A percentile compares a stretch with the other conserved stretches of the same genome.
Conservation (phyloP, 345 rosid species). For the Populus simonii region DNA sequence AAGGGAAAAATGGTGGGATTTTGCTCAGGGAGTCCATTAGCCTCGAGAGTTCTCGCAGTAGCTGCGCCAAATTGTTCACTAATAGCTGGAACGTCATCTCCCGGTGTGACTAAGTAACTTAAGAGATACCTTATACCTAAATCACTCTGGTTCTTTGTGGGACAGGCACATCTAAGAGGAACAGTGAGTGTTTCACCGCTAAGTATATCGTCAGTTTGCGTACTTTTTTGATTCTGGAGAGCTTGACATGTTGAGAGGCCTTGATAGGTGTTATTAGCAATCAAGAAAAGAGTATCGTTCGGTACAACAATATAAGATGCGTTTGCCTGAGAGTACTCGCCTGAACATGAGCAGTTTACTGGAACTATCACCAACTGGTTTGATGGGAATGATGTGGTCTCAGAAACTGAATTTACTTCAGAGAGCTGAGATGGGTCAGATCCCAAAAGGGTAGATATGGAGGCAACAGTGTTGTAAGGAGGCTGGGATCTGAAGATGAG, state of each 20-base stretch:
- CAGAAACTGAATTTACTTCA: constrained; percentile 43
- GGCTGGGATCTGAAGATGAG: constrained; percentile 61
- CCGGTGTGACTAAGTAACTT: constrained; percentile 18
- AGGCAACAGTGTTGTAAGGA: constrained; percentile 41
- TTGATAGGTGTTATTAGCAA: constrained; percentile 61
- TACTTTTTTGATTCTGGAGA: constrained; percentile 37
- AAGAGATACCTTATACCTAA: constrained; percentile 30
- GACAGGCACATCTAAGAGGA: constrained; percentile 49
- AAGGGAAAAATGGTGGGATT: constrained; percentile 12
- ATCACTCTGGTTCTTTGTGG: constrained; percentile 37
- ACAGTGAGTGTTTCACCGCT: constrained; percentile 38
- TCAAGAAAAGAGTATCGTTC: constrained; percentile 12
- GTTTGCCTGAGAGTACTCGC: constrained; percentile 48
- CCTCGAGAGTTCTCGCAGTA: constrained; percentile 22
- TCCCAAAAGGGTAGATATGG: constrained; percentile 54
- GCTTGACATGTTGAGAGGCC: constrained; percentile 87
- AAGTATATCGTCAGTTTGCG: constrained; percentile 14
- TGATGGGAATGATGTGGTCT: constrained; percentile 29
- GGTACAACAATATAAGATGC: constrained; percentile 41
- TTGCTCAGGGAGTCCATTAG: constrained; percentile 19
- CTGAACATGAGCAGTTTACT: constrained; percentile 66
- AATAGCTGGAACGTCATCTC: not conserved
- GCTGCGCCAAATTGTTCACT: constrained; percentile 21
- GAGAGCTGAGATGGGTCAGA: constrained; percentile 47
- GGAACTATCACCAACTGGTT: constrained; percentile 59